Evolutionary conservation across 345 rosid species (phyloP).

Genomic region (Citrus maxima): DNA sequence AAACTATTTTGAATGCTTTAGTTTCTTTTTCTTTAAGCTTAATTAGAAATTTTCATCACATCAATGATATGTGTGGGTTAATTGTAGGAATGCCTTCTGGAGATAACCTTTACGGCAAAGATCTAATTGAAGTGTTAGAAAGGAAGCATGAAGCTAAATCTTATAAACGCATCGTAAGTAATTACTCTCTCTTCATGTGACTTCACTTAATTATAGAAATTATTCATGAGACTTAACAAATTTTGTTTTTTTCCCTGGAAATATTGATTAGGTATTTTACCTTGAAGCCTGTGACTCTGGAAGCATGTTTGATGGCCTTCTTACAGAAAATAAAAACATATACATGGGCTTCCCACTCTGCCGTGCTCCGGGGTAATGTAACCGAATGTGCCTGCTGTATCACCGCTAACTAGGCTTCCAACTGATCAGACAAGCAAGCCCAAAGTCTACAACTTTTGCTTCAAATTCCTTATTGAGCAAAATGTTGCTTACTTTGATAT

Average conservation of each 20-base stretch:
- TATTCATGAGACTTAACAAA: not conserved
- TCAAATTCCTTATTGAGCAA: no score
- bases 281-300: conserved; percentile 72
- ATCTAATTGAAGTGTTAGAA: conserved; percentile 45
- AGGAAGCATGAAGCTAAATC: conserved; percentile 34
- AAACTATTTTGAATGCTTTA: not conserved
- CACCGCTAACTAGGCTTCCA: no score
- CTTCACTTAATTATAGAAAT: not conserved
- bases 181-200: not conserved
- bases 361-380: no score
- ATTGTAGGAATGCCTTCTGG: conserved; percentile 44
- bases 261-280: conserved; percentile 42
- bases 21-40: not conserved
- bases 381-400: no score
- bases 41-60: not conserved
- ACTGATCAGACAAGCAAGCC: no score
- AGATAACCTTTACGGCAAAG: conserved; percentile 28
- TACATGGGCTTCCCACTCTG: not conserved
- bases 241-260: not conserved
- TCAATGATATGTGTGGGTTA: not conserved
- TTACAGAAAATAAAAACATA: conserved; percentile 36
- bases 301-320: conserved; percentile 60
- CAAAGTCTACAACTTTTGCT: no score
- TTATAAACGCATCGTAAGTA: conserved; percentile 48
- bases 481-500: no score